phyloP scores from a whole-genome alignment of 371 early-diverging fungal genomes.

The Sporodiniella umbellata region DNA sequence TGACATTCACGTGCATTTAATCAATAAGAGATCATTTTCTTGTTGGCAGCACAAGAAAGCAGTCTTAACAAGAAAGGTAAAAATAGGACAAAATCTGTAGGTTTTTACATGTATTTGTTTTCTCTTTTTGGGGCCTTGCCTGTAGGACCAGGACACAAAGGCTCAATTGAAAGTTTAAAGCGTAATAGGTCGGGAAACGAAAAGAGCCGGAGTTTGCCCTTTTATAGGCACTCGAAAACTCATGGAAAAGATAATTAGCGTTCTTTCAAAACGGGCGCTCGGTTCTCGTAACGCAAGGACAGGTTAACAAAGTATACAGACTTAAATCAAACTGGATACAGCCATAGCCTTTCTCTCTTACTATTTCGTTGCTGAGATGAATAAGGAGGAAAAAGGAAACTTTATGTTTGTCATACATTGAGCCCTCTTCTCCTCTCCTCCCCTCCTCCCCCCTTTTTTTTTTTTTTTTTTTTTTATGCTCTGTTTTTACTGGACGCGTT shows the following conservation, averaged over 20 bases:
- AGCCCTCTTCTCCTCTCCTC: background rate
- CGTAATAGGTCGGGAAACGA: background rate
- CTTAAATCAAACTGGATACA: too few relatives aligned
- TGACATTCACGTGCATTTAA: slow-evolving; percentile 35
- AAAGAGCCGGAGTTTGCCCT: background rate
- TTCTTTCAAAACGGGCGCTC: background rate
- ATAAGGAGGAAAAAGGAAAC: background rate
- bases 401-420: background rate
- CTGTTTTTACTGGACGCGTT: background rate
- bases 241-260: background rate
- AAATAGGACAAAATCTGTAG: too few relatives aligned
- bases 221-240: background rate
- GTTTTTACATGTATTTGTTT: too few relatives aligned
- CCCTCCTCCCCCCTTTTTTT: background rate
- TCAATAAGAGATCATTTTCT: slow-evolving; percentile 20
- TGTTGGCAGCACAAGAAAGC: too few relatives aligned
- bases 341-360: background rate
- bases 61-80: too few relatives aligned
- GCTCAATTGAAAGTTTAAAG: too few relatives aligned
- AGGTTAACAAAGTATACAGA: background rate
- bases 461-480: background rate
- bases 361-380: background rate
- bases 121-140: too few relatives aligned
- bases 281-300: background rate
- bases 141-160: too few relatives aligned